Evolutionary conservation across 768 basidiomycete genomes (phyloP), one percentile per base, ranked within the genome.

Genomic region (Russula vinacea): DNA sequence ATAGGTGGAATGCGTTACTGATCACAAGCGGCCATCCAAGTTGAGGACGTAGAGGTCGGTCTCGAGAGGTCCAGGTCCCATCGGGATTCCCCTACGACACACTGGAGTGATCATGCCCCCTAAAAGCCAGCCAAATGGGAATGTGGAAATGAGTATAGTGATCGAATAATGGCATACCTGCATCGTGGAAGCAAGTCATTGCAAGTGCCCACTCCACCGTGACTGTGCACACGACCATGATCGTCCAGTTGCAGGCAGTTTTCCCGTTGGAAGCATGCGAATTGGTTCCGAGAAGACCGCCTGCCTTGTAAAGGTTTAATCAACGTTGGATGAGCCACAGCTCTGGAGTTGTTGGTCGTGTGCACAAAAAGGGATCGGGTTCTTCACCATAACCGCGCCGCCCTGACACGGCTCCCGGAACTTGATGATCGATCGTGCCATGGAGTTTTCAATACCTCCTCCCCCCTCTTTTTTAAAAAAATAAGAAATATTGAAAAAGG

Each of bases 311-410:
- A 13, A 35, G 37, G 49, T 33, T 64, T 56, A 19, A 60, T 60
- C 37, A 29, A 50, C 1, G 57, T 32, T 39, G n/a, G 22, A 2
- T 13, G 44, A 17, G 49, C 33, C 58, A 42, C 53, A 47, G 22
- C 10, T 16, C 58, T 35, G 33, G 63, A 60, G 45, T 60, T 40
- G 51, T 56, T 58, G 58, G 58, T 64, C 58, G 58, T 60, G 58
- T 64, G 58, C 53, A 55, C 29, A 32, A 42, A 64, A 64, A 64
- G 13, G 29, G 45, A 60, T 55, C 58, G 47, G 45, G 50, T 49
- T 32, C 37, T 56, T 32, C 61, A n/a, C 54, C 33, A 35, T 24
- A 35, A 33, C 52, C n/a, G 56, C 17, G 53, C 22, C 37, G 35
- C 53, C 53, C 35, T 26, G 33, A 35, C 8, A 24, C n/a, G 42